Base-by-base conservation (phyloP, 1,139 yeast genomes). In the Debaryomyces singareniensis region DNA sequence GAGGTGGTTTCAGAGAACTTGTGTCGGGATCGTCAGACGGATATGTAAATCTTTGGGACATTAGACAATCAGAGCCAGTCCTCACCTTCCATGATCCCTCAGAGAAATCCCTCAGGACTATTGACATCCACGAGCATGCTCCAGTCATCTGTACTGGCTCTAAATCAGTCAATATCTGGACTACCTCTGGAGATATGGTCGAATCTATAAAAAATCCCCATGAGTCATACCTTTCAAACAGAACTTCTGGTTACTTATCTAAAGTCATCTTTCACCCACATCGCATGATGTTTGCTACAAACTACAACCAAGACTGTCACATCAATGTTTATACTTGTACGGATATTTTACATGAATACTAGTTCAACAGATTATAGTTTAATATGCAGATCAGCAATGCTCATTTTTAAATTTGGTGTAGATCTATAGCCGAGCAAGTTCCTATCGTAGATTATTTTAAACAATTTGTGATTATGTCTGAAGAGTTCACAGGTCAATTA, bases 61-160 rank as follows among this genome's bases (percentile, higher is more conserved):
- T 91, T 22, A 66, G 98, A 35, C 50, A 62, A 25, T 71, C 75
- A 34, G 77, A 77, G 9, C 91, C 96, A 0, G 84, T 91, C 3
- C 59, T 71, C 14, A 61, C 77, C 1, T 86, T 76, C 55, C 64
- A 62, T 18, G 58, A 58, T 14, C 74, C 81, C 2, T 73, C 75
- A 35, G 80, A 77, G 14, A 68, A 68, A 31, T 75, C 78, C 5
- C 72, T 87, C 69, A 71, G 94, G 11, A 71, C 85, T 20, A 67
- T 86, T 35, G 85, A 84, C 44, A 75, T 85, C 3, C 98, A 91
- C 55, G 98, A 91, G 47, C 98, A 91, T 56, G 98, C 98, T 0
- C 97, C 98, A 0, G 69, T 89, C 1, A 74, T 89, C 40, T 86
- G 87, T 7, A 80, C 95, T 2, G 97, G 95, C 0, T 79, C 93